Base-by-base conservation (phyloP, 2,329 filamentous ascomycete species). In the Phyllosticta paracitricarpa region DNA sequence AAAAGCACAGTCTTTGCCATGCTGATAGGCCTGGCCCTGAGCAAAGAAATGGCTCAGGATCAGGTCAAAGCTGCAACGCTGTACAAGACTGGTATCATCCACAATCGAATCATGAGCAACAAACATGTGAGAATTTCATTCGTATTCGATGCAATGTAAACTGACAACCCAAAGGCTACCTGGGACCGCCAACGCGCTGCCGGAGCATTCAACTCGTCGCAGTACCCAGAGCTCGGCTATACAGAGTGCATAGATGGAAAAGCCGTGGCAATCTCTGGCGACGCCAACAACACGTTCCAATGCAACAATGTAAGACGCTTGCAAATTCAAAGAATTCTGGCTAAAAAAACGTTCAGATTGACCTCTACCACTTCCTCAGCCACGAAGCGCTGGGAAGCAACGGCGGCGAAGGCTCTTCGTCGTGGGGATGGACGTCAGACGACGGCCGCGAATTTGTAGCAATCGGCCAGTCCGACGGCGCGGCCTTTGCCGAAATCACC, bases 291-390 rank as follows among this genome's bases (percentile, higher is more conserved):
- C 59, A 72, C 71, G 1, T 77, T 76, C 65, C 69, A 65, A 57
- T 77, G 74, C 67, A 70, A 70, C 53, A 73, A 72, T 59, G 71
- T 73, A 58, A 65, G 69, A 61, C 60, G 19, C 59, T 58, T n/a
- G 35, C 60, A 26, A 5, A 12, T 26, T 7, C 9, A 7, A 56
- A 19, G 10, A 8, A 14, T 14, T 9, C 33, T 4, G 4, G 12
- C 54, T 56, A 33, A 58, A 17, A n/a, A 51, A 66, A 9, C 7
- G 5, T 40, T 40, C 19, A 56, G 73, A 76, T 82, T 12, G 82
- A 84, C 64, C 75, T 83, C 2, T 79, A 82, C 66, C 79, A 82
- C 65, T 84, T 85, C 71, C 70, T 81, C 54, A 78, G 76, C 51
- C 82, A 85, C 65, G 75, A 77, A 3, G 77, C 78, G 28, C 76